Evolutionary conservation across 805 yeast genomes (phyloP).

Genomic region (Candida tallmaniae): DNA sequence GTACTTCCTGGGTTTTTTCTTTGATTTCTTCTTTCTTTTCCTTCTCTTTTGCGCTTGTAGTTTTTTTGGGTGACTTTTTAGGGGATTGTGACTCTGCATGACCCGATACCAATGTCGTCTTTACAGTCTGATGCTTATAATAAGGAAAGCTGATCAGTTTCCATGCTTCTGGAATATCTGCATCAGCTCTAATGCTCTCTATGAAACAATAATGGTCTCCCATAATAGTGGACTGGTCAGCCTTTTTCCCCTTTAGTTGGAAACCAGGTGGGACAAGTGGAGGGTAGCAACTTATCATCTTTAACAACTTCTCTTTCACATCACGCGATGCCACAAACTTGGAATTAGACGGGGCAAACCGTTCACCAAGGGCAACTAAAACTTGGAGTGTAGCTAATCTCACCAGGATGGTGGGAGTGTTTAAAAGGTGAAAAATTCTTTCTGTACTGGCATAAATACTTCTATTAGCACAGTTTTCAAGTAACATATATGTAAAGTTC

Average conservation of each 20-base stretch:
- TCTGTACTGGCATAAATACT: slow-evolving; percentile 65
- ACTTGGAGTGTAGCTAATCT: slow-evolving; percentile 58
- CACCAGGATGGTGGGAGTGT: slow-evolving; percentile 56
- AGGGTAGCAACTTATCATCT: slow-evolving; percentile 54
- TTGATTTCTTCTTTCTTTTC: no score
- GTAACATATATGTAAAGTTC: slow-evolving; percentile 55
- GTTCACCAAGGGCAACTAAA: slow-evolving; percentile 55
- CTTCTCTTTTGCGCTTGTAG: background rate
- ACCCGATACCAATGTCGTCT: slow-evolving; percentile 2
- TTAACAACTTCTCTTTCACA: slow-evolving; percentile 43
- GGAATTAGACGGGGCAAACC: slow-evolving; percentile 46
- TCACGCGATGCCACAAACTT: slow-evolving; percentile 42
- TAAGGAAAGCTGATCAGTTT: slow-evolving; percentile 21
- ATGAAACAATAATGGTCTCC: slow-evolving; percentile 43
- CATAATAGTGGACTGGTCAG: slow-evolving; percentile 15
- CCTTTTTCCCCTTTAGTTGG: slow-evolving; percentile 1
- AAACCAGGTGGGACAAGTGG: slow-evolving; percentile 35
- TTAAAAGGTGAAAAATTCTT: slow-evolving; percentile 53
- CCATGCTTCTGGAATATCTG: slow-evolving; percentile 10
- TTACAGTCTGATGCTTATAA: slow-evolving; percentile 30
- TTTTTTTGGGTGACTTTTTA: slow-evolving; percentile 7
- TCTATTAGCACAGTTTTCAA: slow-evolving; percentile 67
- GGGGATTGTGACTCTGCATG: slow-evolving; percentile 4
- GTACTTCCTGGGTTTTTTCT: slow-evolving; percentile 38
- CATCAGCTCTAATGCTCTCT: slow-evolving; percentile 23